phyloP scores from a whole-genome alignment of 2,329 filamentous ascomycete genomes.

The Diaporthe helianthi region DNA sequence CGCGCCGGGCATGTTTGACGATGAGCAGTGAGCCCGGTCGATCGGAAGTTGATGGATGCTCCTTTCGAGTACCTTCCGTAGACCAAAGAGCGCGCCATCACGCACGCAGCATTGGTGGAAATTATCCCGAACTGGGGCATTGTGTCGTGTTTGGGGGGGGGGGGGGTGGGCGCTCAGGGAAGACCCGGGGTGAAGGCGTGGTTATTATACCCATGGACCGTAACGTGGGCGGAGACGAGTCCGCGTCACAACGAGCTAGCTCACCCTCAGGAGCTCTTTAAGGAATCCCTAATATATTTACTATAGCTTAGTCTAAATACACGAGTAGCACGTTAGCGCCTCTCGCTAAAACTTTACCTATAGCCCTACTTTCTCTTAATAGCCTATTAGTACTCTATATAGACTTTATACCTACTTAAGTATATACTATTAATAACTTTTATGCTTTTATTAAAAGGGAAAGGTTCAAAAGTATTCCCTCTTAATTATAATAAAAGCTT shows the following conservation, averaged over 20 bases:
- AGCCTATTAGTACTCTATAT: no score
- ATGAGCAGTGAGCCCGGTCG: conserved; percentile 17
- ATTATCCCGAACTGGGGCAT: conserved; percentile 6
- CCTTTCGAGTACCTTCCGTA: neutral
- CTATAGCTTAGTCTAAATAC: no score
- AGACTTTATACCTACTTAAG: no score
- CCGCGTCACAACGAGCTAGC: conserved; percentile 13
- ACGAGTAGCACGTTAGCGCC: no score
- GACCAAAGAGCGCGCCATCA: neutral
- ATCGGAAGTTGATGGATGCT: neutral
- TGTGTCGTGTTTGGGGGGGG: neutral
- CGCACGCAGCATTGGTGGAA: conserved; percentile 9
- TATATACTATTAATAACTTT: no score
- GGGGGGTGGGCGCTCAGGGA: no score
- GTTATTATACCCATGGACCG: neutral
- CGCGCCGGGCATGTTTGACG: neutral
- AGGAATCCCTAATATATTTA: no score
- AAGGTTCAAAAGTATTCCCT: no score
- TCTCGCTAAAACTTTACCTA: no score
- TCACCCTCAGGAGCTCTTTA: neutral
- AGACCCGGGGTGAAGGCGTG: neutral
- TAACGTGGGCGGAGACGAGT: conserved; percentile 19
- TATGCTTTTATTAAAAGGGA: no score
- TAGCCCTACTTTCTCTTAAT: no score
- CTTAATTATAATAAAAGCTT: no score